phyloP scores from a whole-genome alignment of 495 filamentous ascomycete species.

The Penicillium tannophilum region DNA sequence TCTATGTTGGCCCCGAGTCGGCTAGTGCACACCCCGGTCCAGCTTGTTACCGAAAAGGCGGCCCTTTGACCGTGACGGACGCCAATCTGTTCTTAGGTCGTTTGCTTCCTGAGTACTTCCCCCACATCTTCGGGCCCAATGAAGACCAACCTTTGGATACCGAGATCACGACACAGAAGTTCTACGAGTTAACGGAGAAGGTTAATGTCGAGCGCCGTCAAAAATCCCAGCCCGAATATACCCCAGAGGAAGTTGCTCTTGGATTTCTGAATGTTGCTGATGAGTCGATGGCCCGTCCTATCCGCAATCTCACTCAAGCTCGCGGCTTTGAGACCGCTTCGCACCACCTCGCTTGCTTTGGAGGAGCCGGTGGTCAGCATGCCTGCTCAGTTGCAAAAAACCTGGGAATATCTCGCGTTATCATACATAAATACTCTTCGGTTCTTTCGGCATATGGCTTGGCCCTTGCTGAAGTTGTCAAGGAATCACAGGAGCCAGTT shows the following conservation, averaged over 20 bases:
- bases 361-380: constrained; percentile 58
- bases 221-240: constrained; percentile 67
- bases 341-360: constrained; percentile 57
- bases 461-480: constrained; percentile 54
- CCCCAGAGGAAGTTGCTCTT: constrained; percentile 81
- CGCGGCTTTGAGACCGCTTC: constrained; percentile 52
- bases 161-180: constrained; percentile 72
- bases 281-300: constrained; percentile 57
- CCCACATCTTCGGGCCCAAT: constrained; percentile 92
- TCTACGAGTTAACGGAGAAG: constrained; percentile 74
- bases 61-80: constrained; percentile 90
- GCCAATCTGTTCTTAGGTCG: constrained; percentile 90
- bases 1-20: constrained; percentile 95
- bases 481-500: constrained; percentile 53
- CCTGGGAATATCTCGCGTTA: constrained; percentile 52
- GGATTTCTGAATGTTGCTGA: constrained; percentile 58
- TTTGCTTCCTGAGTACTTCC: constrained; percentile 91
- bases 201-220: constrained; percentile 67
- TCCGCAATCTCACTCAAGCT: constrained; percentile 55
- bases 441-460: constrained; percentile 57
- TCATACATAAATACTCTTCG: constrained; percentile 57
- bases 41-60: constrained; percentile 93
- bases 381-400: constrained; percentile 54
- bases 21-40: constrained; percentile 92
- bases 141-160: constrained; percentile 86